phyloP scores from a whole-genome alignment of 2,329 filamentous ascomycete genomes.

The Hymenoscyphus scutula region DNA sequence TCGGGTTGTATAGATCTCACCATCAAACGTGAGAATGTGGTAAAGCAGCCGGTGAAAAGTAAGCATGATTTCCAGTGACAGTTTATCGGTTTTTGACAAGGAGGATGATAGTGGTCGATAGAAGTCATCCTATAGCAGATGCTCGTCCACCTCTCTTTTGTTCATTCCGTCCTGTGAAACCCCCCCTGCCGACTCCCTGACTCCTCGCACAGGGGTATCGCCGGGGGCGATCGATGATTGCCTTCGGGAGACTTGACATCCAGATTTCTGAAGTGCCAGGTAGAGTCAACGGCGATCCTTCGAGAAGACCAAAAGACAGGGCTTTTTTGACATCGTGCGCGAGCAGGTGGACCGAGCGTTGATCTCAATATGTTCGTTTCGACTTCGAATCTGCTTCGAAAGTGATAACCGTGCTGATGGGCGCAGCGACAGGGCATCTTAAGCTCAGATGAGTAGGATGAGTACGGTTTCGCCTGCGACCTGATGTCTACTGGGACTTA shows the following conservation, averaged over 20 bases:
- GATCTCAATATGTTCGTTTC: not conserved
- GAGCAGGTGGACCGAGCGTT: slow-evolving; percentile 20
- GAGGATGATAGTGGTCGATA: not conserved
- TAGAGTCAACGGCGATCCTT: slow-evolving; percentile 19
- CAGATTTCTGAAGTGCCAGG: slow-evolving; percentile 5
- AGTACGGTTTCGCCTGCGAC: not conserved
- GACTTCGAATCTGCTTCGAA: slow-evolving; percentile 14
- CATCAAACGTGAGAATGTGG: not conserved
- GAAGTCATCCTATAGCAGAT: not conserved
- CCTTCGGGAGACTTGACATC: slow-evolving; percentile 17
- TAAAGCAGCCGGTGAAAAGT: not conserved
- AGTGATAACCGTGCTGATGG: slow-evolving; percentile 9
- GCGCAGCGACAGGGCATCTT: not conserved
- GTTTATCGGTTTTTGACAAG: not conserved
- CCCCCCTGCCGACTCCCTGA: not conserved
- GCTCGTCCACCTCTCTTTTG: not conserved
- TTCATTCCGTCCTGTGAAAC: not conserved
- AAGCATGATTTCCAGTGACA: not conserved
- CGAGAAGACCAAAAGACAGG: slow-evolving; percentile 9
- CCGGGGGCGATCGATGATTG: slow-evolving; percentile 14
- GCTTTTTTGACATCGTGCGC: slow-evolving; percentile 13
- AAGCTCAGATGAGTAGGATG: not conserved
- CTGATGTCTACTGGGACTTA: no score
- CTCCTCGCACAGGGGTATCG: not conserved
- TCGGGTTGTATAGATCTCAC: not conserved